Evolutionary conservation across 2,329 filamentous ascomycete species (phyloP), one percentile per base, ranked within the genome.

Genomic region (Endoconidiophora laricicola): DNA sequence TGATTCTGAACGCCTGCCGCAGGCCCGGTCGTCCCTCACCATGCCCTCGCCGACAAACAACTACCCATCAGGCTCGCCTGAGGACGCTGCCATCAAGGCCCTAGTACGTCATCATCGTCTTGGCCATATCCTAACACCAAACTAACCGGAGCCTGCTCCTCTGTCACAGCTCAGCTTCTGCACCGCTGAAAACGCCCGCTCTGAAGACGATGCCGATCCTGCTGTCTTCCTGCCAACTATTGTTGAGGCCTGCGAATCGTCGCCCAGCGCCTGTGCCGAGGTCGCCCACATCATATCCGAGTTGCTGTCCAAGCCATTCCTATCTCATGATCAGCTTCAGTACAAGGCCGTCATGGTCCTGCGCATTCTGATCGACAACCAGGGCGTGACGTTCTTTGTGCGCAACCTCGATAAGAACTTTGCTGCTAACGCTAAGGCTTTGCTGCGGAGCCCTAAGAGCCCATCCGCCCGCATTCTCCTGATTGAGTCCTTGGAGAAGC

Each of bases 321-420:
- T 65, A 58, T 61, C 65, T 23, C 69, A 69, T 43, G 70, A 85
- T 7, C 79, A 83, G 58, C 79, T 81, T 57, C 90, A 96, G 65
- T 96, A 95, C 72, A 95, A 96, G 67, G 83, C 86, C 55, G 79
- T 96, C 60, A 96, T 96, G 91, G 75, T 98, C 50, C 72, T 93
- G 57, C 82, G 90, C 54, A 98, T 98, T 60, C 70, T 98, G 56
- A 74, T 80, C 57, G 88, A 96, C 63, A 95, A 98, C 62, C 91
- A 91, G 0, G 90, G 90, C 26, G 46, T 55, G 7, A 73, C 75
- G 48, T 86, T 79, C 1, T 98, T 98, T 60, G 94, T 90, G n/a
- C 76, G 83, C 57, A 88, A 94, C 62, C 65, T 96, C 40, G 88
- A 95, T 64, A 73, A 80, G 60, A 86, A 86, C 59, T 96, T 95